Base-by-base conservation (phyloP, 805 yeast species). In the Saccharomycopsis sp. region DNA sequence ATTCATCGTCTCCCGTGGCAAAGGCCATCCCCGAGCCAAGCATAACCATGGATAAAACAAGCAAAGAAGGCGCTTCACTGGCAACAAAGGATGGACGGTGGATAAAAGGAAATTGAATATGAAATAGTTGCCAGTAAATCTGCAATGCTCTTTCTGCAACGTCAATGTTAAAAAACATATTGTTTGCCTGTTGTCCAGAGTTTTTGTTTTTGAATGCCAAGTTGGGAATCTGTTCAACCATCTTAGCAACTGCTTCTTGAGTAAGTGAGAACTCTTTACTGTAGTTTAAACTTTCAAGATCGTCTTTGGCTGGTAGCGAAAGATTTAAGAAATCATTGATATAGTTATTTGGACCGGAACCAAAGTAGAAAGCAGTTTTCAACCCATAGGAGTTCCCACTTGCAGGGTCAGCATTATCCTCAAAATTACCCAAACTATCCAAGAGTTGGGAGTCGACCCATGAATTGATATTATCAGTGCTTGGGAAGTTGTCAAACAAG, bases 31-130 rank as follows among this genome's bases (percentile, higher is more conserved):
- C 63, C 13, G 77, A 69, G 5, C 82, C 83, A 17, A 73, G 62
- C 57, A 75, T 57, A 1, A 76, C 64, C 76, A 79, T 71, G 4
- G 77, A 55, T 3, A 75, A 53, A 7, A 78, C 48, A 13, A 79
- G 55, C 15, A 76, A 61, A 0, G 77, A 75, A 5, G 72, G 73
- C 7, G 73, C 67, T 2, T 62, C 58, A 25, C 61, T 58, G 0
- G 82, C 72, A 35, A 65, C 62, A 48, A 76, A 76, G 1, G 62
- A 64, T 0, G 69, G 69, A 33, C 62, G 62, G 45, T 69, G 75
- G 27, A 69, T 42, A 18, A 70, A 59, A 8, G 74, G 73, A 46
- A 63, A 65, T 50, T 73, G 79, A 3, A 74, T 68, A 56, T 69
- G 84, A 55, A 64, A 76, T 20, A 68, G 59, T 2, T 58, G 50